Evolutionary conservation across 176 grass and related monocot species (phyloP).

Genomic region (Zea mays): Zm-B73-REFERENCE-NAM-5.0 NC_050104.1:147990001-147990500

Average conservation of each 20-base stretch:
- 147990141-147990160: constrained; percentile 68
- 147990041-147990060: constrained; percentile 62
- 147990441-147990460: constrained; percentile 63
- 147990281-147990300: constrained; percentile 75
- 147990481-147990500: constrained; percentile 70
- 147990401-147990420: constrained; percentile 67
- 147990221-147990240: constrained; percentile 73
- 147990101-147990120: constrained; percentile 82
- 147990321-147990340: constrained; percentile 63
- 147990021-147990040: constrained; percentile 84
- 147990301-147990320: constrained; percentile 88
- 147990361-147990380: constrained; percentile 68
- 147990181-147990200: constrained; percentile 67
- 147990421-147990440: constrained; percentile 79
- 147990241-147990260: constrained; percentile 64
- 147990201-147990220: constrained; percentile 72
- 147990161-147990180: constrained; percentile 57
- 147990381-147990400: constrained; percentile 66
- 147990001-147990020: constrained; percentile 77
- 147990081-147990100: constrained; percentile 73
- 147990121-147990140: constrained; percentile 62
- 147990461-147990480: constrained; percentile 81
- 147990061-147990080: constrained; percentile 65
- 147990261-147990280: constrained; percentile 63
- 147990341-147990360: constrained; percentile 50